Conservation (phyloP, 75 land plant species). For the Sequoia sempervirens region DNA sequence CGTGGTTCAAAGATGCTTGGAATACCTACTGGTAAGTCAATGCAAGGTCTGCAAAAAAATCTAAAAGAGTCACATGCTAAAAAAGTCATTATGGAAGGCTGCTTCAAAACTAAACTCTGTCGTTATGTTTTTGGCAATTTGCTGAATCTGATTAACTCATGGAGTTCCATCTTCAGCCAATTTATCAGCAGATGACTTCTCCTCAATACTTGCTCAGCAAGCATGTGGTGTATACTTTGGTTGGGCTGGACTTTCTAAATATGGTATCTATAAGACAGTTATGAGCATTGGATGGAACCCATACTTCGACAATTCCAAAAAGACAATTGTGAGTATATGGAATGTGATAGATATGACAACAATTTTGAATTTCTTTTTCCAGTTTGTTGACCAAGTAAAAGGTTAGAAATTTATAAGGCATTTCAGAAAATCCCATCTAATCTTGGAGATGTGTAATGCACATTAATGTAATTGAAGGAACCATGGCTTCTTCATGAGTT, state of each 20-base stretch:
- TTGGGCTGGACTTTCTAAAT: constrained; percentile 85
- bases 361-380: neutral
- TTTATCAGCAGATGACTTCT: constrained; percentile 68
- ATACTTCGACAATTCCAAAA: constrained; percentile 81
- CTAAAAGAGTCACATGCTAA: neutral
- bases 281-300: constrained; percentile 99
- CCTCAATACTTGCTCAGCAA: constrained; percentile 61
- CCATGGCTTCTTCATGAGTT: constrained; percentile 98
- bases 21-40: constrained; percentile 84
- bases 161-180: constrained; percentile 59
- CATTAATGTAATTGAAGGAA: constrained; percentile 50
- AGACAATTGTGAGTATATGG: constrained; percentile 74
- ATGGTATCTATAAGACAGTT: constrained; percentile 93
- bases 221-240: constrained; percentile 95
- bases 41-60: constrained; percentile 1
- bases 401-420: neutral
- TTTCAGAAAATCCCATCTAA: neutral
- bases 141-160: neutral
- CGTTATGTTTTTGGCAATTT: constrained; percentile 5
- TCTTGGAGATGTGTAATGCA: neutral
- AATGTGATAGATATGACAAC: neutral
- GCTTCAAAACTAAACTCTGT: neutral
- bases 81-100: neutral
- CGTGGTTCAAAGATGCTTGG: constrained; percentile 98
- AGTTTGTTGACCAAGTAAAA: neutral